phyloP scores from a whole-genome alignment of 106 monocot species.

The Dendrobium officinale region DNA sequence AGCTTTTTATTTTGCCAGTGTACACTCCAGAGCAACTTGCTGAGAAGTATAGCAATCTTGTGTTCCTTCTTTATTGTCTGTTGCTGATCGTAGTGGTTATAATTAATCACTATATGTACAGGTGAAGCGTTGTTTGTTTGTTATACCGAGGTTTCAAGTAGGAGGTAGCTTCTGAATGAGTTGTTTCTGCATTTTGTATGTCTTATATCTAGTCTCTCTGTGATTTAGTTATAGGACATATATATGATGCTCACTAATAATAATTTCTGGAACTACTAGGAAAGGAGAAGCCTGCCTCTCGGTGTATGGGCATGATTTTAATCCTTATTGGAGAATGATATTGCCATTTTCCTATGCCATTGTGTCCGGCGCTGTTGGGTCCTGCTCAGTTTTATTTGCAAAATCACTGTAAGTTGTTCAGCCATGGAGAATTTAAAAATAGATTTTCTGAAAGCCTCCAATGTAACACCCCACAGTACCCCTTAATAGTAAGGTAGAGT shows the following conservation, averaged over 20 bases:
- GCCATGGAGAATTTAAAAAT: background rate
- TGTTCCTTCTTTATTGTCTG: constrained; percentile 88
- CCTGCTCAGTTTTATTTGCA: constrained; percentile 96
- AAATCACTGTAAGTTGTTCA: constrained; percentile 78
- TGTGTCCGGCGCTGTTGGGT: constrained; percentile 94
- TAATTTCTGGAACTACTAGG: constrained; percentile 31
- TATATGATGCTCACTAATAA: constrained; percentile 6
- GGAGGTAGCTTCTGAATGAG: background rate
- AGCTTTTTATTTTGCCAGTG: constrained; percentile 44
- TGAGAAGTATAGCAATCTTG: constrained; percentile 74
- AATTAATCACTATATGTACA: constrained; percentile 76
- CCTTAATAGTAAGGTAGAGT: too few relatives aligned
- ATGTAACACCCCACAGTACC: too few relatives aligned
- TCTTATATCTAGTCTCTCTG: background rate
- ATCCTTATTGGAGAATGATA: constrained; percentile 60
- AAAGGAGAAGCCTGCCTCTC: constrained; percentile 57
- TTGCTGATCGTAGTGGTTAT: constrained; percentile 60
- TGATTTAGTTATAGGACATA: constrained; percentile 1
- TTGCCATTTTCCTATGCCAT: constrained; percentile 91
- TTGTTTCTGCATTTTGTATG: background rate
- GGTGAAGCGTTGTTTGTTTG: constrained; percentile 28
- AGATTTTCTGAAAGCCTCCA: background rate
- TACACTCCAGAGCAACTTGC: constrained; percentile 80
- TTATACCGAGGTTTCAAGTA: background rate
- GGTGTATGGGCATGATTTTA: constrained; percentile 37